A percentile compares a stretch with the other conserved stretches of the same genome.
Conservation (phyloP, 352 stramenopile species). For the Phytophthora colocasiae region DNA sequence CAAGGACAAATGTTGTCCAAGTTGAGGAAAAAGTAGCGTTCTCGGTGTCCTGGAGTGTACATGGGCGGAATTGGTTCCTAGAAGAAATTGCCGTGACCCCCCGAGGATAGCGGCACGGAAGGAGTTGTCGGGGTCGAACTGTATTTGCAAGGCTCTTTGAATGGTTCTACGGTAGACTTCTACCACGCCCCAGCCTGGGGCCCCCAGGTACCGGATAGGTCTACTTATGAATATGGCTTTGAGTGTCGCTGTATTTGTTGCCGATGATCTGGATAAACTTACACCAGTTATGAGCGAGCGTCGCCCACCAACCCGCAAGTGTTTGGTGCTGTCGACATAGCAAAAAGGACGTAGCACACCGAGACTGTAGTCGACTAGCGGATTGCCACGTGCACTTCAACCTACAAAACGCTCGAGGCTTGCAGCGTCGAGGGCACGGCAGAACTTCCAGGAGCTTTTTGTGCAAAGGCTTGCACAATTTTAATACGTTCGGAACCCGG, state of each 20-base stretch:
- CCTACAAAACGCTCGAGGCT: neutral
- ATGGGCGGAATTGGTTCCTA: neutral
- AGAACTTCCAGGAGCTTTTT: no score
- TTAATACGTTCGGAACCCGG: slow-evolving; percentile 4
- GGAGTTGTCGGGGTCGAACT: no score
- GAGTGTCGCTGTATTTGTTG: no score
- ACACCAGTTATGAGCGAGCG: no score
- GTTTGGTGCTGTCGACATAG: neutral
- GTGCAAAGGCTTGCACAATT: slow-evolving; percentile 4
- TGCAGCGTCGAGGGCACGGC: no score
- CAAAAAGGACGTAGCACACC: slow-evolving; percentile 1
- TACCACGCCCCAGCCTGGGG: no score
- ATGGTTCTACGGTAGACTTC: no score
- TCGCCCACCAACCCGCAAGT: neutral
- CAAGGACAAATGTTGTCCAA: slow-evolving; percentile 23
- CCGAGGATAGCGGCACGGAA: no score
- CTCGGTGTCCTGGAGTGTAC: neutral
- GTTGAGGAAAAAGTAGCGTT: slow-evolving; percentile 24
- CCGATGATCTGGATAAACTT: no score
- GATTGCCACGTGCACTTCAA: slow-evolving; percentile 6
- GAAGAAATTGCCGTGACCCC: neutral
- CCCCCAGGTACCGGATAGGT: no score
- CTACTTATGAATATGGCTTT: no score
- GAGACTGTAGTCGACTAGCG: slow-evolving; percentile 3
- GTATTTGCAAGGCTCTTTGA: no score